phyloP scores from a whole-genome alignment of 2,329 filamentous ascomycete species.

The Simplicillium sp. region DNA sequence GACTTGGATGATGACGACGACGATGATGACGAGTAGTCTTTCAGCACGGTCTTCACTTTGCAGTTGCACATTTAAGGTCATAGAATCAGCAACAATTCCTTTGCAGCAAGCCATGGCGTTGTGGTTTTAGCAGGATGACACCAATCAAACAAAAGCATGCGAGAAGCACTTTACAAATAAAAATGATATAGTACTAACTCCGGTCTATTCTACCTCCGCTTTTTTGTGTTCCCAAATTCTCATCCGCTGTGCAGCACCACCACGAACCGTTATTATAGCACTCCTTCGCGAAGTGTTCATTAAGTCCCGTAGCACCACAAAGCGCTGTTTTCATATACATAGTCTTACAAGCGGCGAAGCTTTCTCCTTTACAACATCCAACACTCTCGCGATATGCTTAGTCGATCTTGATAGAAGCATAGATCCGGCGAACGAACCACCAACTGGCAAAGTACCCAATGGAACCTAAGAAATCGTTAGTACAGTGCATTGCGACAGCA shows the following conservation, averaged over 20 bases:
- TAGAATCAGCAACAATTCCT: too few relatives aligned
- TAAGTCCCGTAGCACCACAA: too few relatives aligned
- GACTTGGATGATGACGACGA: slow-evolving; percentile 42
- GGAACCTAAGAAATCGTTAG: slow-evolving; percentile 50
- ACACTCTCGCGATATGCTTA: slow-evolving; percentile 27
- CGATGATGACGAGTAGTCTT: slow-evolving; percentile 17
- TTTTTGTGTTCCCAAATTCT: slow-evolving; percentile 1
- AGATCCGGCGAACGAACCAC: slow-evolving; percentile 90
- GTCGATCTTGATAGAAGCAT: slow-evolving; percentile 96
- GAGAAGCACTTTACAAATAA: background rate
- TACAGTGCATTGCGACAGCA: slow-evolving; percentile 1
- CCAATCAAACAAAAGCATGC: background rate
- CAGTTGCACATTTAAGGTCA: too few relatives aligned
- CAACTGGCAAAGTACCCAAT: slow-evolving; percentile 95
- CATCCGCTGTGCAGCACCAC: background rate
- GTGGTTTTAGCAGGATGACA: slow-evolving; percentile 6
- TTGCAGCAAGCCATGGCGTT: slow-evolving; percentile 1
- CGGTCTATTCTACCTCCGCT: slow-evolving; percentile 3
- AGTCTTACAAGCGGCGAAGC: too few relatives aligned
- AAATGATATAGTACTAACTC: slow-evolving; percentile 2
- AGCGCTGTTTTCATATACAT: too few relatives aligned
- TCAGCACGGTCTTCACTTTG: background rate
- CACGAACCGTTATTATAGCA: too few relatives aligned
- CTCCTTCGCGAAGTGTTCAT: too few relatives aligned
- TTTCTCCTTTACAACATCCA: too few relatives aligned